Evolutionary conservation across 1,284 basidiomycete species (phyloP).

Genomic region (Earliella scabrosa): DNA sequence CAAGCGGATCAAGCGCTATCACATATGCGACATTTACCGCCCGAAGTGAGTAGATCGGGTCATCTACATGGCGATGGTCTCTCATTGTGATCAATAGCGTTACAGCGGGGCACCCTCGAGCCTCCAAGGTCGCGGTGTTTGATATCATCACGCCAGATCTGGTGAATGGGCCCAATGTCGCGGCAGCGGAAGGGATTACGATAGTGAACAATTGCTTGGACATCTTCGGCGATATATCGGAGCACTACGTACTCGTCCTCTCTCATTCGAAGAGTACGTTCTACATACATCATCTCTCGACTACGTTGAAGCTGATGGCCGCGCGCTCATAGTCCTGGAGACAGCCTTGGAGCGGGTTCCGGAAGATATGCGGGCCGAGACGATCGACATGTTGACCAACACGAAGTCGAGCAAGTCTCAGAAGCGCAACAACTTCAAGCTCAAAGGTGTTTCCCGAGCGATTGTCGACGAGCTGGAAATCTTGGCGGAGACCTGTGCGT

Average conservation of each 20-base stretch:
- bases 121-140: constrained; percentile 73
- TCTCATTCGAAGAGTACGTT: constrained; percentile 73
- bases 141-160: constrained; percentile 81
- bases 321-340: constrained; percentile 60
- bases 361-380: constrained; percentile 50
- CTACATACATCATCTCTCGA: not conserved
- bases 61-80: not conserved
- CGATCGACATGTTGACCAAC: constrained; percentile 66
- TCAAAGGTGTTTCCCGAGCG: constrained; percentile 66
- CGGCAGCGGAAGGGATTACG: constrained; percentile 71
- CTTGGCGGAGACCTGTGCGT: constrained; percentile 60
- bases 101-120: constrained; percentile 71
- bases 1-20: constrained; percentile 89
- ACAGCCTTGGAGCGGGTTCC: constrained; percentile 65
- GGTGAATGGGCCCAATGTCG: constrained; percentile 59
- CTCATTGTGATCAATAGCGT: constrained; percentile 40
- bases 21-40: constrained; percentile 76
- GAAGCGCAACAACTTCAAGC: constrained; percentile 67
- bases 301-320: not conserved
- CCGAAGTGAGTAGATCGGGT: constrained; percentile 52
- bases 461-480: constrained; percentile 73
- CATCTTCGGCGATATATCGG: constrained; percentile 68
- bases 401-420: constrained; percentile 67
- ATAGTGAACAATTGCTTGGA: constrained; percentile 68
- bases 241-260: constrained; percentile 71